Percentiles rank a stretch among this genome's conserved stretches.
Evolutionary conservation across 2,329 filamentous ascomycete genomes (phyloP).

Genomic region (Onygenales sp.): DNA sequence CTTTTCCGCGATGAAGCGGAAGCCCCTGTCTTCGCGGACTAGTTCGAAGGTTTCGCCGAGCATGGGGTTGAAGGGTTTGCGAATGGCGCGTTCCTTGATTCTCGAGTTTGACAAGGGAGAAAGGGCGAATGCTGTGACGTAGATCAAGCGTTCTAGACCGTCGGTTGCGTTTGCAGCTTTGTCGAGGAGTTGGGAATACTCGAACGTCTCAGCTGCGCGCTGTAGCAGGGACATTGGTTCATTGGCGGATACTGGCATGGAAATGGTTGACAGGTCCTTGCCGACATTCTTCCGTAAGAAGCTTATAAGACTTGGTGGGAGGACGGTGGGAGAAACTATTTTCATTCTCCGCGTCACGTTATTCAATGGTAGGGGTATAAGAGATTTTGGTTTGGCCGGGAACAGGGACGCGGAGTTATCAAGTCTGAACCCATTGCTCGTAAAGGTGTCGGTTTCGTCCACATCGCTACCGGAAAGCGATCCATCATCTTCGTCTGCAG

Average conservation of each 20-base stretch:
- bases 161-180: conserved; percentile 51
- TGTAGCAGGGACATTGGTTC: conserved; percentile 85
- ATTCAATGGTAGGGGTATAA: conserved; percentile 67
- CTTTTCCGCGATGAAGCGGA: conserved; percentile 90
- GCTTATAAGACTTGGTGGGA: conserved; percentile 83
- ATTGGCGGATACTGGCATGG: conserved; percentile 95
- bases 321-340: conserved; percentile 63
- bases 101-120: conserved; percentile 74
- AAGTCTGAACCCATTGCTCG: conserved; percentile 21
- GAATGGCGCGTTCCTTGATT: conserved; percentile 80
- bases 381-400: conserved; percentile 63
- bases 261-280: conserved; percentile 92
- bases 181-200: conserved; percentile 81
- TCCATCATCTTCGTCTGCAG: conserved; percentile 39
- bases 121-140: conserved; percentile 83
- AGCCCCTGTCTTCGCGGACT: conserved; percentile 75
- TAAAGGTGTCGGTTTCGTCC: conserved; percentile 37
- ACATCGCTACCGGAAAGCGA: conserved; percentile 56
- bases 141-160: conserved; percentile 64
- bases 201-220: conserved; percentile 78
- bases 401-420: conserved; percentile 48
- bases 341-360: conserved; percentile 57
- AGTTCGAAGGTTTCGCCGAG: conserved; percentile 94
- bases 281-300: conserved; percentile 96
- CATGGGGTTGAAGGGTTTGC: conserved; percentile 96